phyloP scores from a whole-genome alignment of 176 grass and related monocot genomes.

The Eragrostis curvula region DNA sequence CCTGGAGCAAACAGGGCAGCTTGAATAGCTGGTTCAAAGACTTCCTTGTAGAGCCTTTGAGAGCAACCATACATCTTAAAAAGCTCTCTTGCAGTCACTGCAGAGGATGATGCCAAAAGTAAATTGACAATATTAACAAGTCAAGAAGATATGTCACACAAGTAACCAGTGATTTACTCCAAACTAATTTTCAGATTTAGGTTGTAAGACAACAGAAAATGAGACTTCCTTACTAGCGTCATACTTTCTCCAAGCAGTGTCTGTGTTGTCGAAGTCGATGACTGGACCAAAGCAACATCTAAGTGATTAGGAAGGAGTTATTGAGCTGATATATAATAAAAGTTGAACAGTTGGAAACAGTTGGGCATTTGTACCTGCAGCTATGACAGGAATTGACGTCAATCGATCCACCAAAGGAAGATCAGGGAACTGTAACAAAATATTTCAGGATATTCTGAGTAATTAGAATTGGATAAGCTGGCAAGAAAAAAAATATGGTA shows the following conservation, averaged over 20 bases:
- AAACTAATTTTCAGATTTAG: constrained; percentile 11
- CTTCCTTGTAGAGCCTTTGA: constrained; percentile 67
- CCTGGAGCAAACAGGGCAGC: constrained; percentile 71
- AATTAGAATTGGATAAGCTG: constrained; percentile 23
- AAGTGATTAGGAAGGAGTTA: constrained; percentile 34
- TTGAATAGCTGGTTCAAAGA: constrained; percentile 78
- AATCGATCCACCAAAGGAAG: constrained; percentile 84
- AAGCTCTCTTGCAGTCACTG: constrained; percentile 92
- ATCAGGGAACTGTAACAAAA: constrained; percentile 65
- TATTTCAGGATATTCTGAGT: constrained; percentile 35
- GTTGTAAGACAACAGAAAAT: constrained; percentile 14
- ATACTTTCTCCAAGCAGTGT: constrained; percentile 89
- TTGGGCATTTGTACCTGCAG: constrained; percentile 63
- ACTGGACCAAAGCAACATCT: constrained; percentile 60
- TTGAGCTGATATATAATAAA: constrained; percentile 21
- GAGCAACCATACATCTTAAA: constrained; percentile 82
- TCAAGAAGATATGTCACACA: background rate
- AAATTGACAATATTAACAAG: constrained; percentile 9
- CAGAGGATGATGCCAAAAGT: constrained; percentile 46
- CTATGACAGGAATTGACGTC: constrained; percentile 82
- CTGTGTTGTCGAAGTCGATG: constrained; percentile 89
- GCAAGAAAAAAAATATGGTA: constrained; percentile 6
- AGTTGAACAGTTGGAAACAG: constrained; percentile 37
- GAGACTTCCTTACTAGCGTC: constrained; percentile 70
- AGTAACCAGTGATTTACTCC: background rate